A percentile compares a stretch with the other conserved stretches of the same genome.
These are phyloP conservation scores for Ustanciosporium gigantosporum DNA, from an alignment of 1,284 basidiomycete species.

Conservation along the genomic window DNA sequence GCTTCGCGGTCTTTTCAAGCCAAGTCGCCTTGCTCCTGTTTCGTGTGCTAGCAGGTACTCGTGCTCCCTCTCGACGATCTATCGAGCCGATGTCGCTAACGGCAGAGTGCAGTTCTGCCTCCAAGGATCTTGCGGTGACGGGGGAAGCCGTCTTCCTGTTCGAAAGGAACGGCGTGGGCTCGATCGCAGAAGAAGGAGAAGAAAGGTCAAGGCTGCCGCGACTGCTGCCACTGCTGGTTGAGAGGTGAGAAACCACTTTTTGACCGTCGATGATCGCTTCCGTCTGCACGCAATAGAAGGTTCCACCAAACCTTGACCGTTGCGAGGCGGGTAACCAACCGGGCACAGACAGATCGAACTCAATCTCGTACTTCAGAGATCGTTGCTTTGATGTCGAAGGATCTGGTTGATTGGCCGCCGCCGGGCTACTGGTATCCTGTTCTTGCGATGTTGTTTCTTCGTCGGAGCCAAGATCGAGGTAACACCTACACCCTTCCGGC, in stretches of 20 bases:
- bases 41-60: background rate
- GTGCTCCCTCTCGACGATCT: no score
- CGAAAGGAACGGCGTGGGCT: no score
- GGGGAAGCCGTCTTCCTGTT: no score
- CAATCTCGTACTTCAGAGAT: constrained; percentile 48
- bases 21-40: constrained; percentile 37
- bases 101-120: constrained; percentile 9
- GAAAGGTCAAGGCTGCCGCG: no score
- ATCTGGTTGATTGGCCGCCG: background rate
- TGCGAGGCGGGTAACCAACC: constrained; percentile 59
- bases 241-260: constrained; percentile 17
- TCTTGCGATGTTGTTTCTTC: no score
- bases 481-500: constrained; percentile 22
- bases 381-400: background rate
- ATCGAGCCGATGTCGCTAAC: no score
- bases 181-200: background rate
- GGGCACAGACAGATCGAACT: constrained; percentile 55
- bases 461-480: constrained; percentile 6
- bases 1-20: constrained; percentile 48
- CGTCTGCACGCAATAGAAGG: constrained; percentile 56
- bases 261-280: constrained; percentile 30
- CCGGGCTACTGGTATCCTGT: background rate
- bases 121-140: constrained; percentile 14
- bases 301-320: constrained; percentile 51
- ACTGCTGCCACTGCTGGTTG: no score